Percentiles rank a stretch among this genome's conserved stretches.
These are phyloP conservation scores for Globisporangium apiculatum DNA, from an alignment of 352 stramenopile genomes.

Conservation along the genomic window DNA sequence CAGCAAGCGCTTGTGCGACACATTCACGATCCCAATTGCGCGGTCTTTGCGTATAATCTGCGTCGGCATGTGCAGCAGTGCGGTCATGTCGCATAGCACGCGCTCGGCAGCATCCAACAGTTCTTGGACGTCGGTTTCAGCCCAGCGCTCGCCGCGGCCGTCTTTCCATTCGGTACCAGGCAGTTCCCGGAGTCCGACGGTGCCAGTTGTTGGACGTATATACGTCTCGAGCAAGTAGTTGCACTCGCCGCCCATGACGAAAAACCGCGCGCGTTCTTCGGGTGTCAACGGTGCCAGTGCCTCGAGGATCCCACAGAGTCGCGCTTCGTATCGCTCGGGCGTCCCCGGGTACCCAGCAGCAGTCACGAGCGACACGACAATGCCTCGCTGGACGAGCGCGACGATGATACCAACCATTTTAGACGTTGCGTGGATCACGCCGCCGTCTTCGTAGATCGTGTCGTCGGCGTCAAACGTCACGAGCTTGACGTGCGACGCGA, in stretches of 20 bases:
- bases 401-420: constrained; percentile 71
- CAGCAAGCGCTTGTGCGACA: constrained; percentile 64
- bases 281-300: constrained; percentile 37
- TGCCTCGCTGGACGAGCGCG: constrained; percentile 50
- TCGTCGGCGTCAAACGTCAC: constrained; percentile 85
- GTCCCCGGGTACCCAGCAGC: constrained; percentile 72
- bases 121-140: constrained; percentile 58
- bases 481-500: constrained; percentile 67
- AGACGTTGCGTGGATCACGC: constrained; percentile 55
- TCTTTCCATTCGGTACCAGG: constrained; percentile 67
- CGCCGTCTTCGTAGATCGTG: constrained; percentile 84
- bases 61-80: constrained; percentile 79
- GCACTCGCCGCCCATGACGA: constrained; percentile 95
- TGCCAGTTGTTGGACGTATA: constrained; percentile 28
- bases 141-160: constrained; percentile 83
- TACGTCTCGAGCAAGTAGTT: constrained; percentile 91
- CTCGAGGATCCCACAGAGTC: constrained; percentile 71
- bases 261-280: constrained; percentile 60
- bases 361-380: constrained; percentile 80
- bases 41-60: constrained; percentile 91
- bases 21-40: constrained; percentile 90
- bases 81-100: constrained; percentile 66
- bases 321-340: constrained; percentile 60
- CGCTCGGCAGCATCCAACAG: constrained; percentile 83
- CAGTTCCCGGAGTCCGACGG: constrained; percentile 60